Percentiles rank a stretch among this genome's conserved stretches.
Evolutionary conservation across 768 basidiomycete species (phyloP).

Genomic region (Crassisporium funariophilum): DNA sequence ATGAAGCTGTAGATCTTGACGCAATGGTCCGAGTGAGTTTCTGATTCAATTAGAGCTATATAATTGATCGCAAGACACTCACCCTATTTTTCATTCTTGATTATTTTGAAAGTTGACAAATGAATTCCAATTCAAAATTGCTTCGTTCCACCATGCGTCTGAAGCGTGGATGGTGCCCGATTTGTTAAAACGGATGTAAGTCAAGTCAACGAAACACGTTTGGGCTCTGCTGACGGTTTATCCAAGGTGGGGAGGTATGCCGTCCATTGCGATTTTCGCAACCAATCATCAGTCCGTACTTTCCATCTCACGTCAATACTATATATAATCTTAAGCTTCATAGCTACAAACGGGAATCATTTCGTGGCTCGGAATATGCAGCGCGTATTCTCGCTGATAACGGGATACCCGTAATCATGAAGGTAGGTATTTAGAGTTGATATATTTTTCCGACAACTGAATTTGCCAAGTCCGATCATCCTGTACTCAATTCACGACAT

Average conservation of each 20-base stretch:
- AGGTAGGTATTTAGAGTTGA: constrained; percentile 42
- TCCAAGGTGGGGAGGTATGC: constrained; percentile 51
- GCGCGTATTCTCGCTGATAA: constrained; percentile 73
- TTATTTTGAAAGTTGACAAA: constrained; percentile 65
- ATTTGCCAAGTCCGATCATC: constrained; percentile 54
- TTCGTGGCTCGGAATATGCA: constrained; percentile 78
- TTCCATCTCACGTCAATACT: not conserved
- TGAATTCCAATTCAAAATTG: constrained; percentile 85
- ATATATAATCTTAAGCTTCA: not conserved
- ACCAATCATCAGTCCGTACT: constrained; percentile 62
- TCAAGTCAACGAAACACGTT: too few species aligned
- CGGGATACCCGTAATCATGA: constrained; percentile 75
- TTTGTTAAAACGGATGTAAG: constrained; percentile 73
- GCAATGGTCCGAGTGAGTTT: constrained; percentile 61
- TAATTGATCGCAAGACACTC: not conserved
- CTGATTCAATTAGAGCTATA: not conserved
- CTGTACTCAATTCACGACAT: constrained; percentile 63
- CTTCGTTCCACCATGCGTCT: constrained; percentile 85
- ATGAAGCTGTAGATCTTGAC: constrained; percentile 75
- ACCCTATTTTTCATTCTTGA: too few species aligned
- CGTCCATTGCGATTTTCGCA: constrained; percentile 80
- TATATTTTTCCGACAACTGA: not conserved
- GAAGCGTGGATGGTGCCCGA: constrained; percentile 91
- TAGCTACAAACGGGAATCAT: constrained; percentile 55
- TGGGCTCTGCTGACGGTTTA: not conserved